phyloP scores from a whole-genome alignment of 345 rosid genomes.

The Populus deltoides region DNA sequence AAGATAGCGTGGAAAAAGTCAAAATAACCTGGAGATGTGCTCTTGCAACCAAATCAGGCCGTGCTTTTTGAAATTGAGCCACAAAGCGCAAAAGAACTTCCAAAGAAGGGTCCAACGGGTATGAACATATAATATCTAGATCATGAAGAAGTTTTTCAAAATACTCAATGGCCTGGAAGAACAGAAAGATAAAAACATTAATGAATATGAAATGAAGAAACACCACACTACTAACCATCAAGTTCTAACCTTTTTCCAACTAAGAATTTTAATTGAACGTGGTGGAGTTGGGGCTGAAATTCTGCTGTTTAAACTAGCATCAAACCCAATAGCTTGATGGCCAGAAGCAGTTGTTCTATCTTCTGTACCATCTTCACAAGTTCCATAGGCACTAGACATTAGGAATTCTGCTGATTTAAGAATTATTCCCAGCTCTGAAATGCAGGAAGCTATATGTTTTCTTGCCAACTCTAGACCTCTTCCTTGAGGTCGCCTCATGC shows the following conservation, averaged over 20 bases:
- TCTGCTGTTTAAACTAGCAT: conserved; percentile 78
- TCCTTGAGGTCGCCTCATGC: conserved; percentile 94
- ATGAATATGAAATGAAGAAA: conserved; percentile 5
- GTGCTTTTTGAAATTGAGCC: conserved; percentile 80
- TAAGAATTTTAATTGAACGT: conserved; percentile 79
- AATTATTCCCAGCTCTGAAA: conserved; percentile 69
- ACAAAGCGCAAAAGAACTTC: conserved; percentile 72
- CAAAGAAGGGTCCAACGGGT: conserved; percentile 58
- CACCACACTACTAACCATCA: conserved; percentile 4
- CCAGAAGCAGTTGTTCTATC: conserved; percentile 90
- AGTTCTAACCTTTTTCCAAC: conserved; percentile 72
- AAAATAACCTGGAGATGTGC: conserved; percentile 92
- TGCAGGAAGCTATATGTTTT: conserved; percentile 79
- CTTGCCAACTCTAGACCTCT: conserved; percentile 89
- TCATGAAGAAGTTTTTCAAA: conserved; percentile 87
- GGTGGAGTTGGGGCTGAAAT: conserved; percentile 94
- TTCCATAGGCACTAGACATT: conserved; percentile 30
- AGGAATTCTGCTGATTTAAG: conserved; percentile 53
- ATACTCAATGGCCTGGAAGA: conserved; percentile 77
- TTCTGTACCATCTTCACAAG: conserved; percentile 41
- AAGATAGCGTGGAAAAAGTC: neutral
- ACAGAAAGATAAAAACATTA: conserved; percentile 22
- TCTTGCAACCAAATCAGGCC: conserved; percentile 89
- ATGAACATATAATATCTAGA: conserved; percentile 75
- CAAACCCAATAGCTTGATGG: conserved; percentile 76